Conservation (phyloP, 305 asterid species). For the Petunia hybrid region DNA sequence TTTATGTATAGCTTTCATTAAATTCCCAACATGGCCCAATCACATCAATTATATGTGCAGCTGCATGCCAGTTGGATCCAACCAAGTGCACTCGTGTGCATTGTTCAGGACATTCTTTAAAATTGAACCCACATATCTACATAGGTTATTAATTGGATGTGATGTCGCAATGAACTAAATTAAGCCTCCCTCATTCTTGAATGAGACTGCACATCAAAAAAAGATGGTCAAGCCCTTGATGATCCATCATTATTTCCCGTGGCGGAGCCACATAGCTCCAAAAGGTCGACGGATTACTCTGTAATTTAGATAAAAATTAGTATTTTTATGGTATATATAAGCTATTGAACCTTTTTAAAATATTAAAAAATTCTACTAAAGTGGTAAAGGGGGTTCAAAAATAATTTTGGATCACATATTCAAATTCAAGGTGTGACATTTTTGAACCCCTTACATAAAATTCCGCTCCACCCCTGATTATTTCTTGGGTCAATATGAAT, state of each 20-base stretch:
- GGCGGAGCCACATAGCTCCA: too few species aligned
- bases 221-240: conserved; percentile 24
- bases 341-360: too few species aligned
- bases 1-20: not conserved
- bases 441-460: too few species aligned
- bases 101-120: conserved; percentile 49
- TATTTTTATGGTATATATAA: too few species aligned
- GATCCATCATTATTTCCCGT: conserved; percentile 26
- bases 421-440: too few species aligned
- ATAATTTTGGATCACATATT: too few species aligned
- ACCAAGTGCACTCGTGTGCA: conserved; percentile 54
- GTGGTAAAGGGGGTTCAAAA: too few species aligned
- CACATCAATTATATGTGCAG: conserved; percentile 37
- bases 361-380: too few species aligned
- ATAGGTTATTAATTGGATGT: not conserved
- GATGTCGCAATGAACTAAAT: conserved; percentile 18
- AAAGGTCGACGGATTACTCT: not conserved
- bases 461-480: not conserved
- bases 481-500: not conserved
- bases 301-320: not conserved
- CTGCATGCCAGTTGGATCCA: conserved; percentile 50
- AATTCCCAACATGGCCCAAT: not conserved
- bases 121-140: conserved; percentile 36
- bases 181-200: conserved; percentile 27
- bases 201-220: conserved; percentile 7